Evolutionary conservation across 805 yeast genomes (phyloP), one percentile per base, ranked within the genome.

Genomic region (Saccharomyces mikatae): DNA sequence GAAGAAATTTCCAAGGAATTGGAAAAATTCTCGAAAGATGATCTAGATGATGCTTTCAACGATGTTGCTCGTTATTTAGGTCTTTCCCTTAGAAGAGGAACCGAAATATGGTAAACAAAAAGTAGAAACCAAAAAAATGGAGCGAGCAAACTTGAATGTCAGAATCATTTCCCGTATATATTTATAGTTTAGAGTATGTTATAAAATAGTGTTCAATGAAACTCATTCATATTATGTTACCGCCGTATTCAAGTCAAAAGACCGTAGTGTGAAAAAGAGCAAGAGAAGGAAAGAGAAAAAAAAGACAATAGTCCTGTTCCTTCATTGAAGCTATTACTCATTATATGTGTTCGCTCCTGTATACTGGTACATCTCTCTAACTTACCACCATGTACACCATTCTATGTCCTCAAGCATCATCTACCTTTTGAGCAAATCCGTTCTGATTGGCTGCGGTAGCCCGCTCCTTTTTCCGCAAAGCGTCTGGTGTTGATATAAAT

Each of bases 61-160:
- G 83, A 81, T 36, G 74, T 89, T 41, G 82, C 94, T 0, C 75
- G 89, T 58, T 87, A 78, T 66, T 65, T 86, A 28, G 96, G 96
- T 5, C 68, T 87, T 27, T 71, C 73, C 24, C 62, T 70, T 54
- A 79, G 90, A 72, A 77, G 83, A 63, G 77, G 78, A 47, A 62
- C 71, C 11, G 74, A 76, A 53, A 74, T 73, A 14, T 81, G 86
- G 85, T 82, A 64, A 72, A 10, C 29, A 10, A 4, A 17, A 21
- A 36, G 13, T 31, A 6, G 17, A 21, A 36, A 36, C 17, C 21
- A 8, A 36, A 36, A 36, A 36, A 36, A 6, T 8, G 44, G 10
- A 29, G 29, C 11, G 9, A 29, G 13, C 2, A 13, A 13, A 3
- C 31, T 9, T 29, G 31, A 29, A 10, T 29, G 6, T 10, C 31